Conservation (phyloP, 805 yeast species). For the Komagataella pseudopastoris region DNA sequence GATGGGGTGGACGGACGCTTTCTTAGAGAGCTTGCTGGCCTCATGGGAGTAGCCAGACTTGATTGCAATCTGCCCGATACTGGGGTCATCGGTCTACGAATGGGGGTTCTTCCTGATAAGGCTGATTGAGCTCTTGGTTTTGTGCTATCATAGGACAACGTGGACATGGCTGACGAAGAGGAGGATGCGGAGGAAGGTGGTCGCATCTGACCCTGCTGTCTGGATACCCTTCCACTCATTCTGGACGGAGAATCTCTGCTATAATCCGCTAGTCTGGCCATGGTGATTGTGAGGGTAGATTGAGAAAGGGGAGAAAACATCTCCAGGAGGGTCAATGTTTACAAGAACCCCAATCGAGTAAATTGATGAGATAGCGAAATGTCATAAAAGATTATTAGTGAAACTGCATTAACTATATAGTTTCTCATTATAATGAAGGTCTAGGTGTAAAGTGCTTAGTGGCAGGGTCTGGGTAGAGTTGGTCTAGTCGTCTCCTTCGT, state of each 20-base stretch:
- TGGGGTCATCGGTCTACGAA: background rate
- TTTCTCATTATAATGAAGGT: too few relatives aligned
- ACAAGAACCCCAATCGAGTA: background rate
- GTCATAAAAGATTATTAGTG: background rate
- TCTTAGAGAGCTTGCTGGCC: constrained; percentile 7
- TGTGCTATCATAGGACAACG: background rate
- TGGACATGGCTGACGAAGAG: background rate
- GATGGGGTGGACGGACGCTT: constrained; percentile 5
- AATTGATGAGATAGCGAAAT: background rate
- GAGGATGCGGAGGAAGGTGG: background rate
- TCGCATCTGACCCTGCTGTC: background rate
- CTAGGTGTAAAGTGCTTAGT: background rate
- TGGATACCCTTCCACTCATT: background rate
- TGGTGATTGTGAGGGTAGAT: background rate
- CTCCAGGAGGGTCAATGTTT: background rate
- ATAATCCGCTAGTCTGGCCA: background rate
- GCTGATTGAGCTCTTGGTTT: constrained; percentile 1
- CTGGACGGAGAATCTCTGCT: background rate
- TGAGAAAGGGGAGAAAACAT: background rate
- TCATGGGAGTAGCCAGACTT: constrained; percentile 7
- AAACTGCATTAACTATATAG: background rate
- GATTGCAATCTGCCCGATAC: background rate
- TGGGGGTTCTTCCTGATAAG: background rate
- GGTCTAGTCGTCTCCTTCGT: background rate
- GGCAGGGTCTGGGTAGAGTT: background rate